phyloP scores from a whole-genome alignment of 306 rosid genomes.

The Ziziphus jujuba region DNA sequence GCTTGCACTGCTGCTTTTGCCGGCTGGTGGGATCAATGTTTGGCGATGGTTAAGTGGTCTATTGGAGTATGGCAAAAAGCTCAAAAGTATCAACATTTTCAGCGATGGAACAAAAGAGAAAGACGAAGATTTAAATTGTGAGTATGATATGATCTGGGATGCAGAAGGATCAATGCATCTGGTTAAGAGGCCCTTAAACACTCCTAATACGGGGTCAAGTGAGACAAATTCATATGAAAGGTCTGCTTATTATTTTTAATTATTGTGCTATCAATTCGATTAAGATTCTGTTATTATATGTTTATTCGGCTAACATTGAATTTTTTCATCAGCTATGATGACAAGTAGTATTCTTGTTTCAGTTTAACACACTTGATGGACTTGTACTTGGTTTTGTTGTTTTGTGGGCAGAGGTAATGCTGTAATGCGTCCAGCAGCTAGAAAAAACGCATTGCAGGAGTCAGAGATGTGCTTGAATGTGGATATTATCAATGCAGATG shows the following conservation, averaged over 20 bases:
- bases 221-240: constrained; percentile 60
- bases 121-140: constrained; percentile 66
- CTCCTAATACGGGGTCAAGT: constrained; percentile 34
- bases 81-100: constrained; percentile 40
- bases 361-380: too few relatives aligned
- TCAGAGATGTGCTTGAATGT: constrained; percentile 46
- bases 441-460: constrained; percentile 48
- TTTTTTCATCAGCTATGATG: not conserved
- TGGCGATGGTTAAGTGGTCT: constrained; percentile 47
- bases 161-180: constrained; percentile 86
- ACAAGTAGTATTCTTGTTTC: too few relatives aligned
- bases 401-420: constrained; percentile 58
- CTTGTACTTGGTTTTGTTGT: not conserved
- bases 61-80: constrained; percentile 30
- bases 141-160: constrained; percentile 85
- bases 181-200: constrained; percentile 57
- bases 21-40: constrained; percentile 54
- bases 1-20: constrained; percentile 68
- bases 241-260: constrained; percentile 31
- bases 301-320: not conserved
- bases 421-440: constrained; percentile 67
- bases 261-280: not conserved
- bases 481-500: constrained; percentile 39
- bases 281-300: not conserved
- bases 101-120: constrained; percentile 59